Percentiles rank a stretch among this genome's conserved stretches.
Conservation (phyloP, 1,139 yeast species). For the Kluyveromyces sp. region DNA sequence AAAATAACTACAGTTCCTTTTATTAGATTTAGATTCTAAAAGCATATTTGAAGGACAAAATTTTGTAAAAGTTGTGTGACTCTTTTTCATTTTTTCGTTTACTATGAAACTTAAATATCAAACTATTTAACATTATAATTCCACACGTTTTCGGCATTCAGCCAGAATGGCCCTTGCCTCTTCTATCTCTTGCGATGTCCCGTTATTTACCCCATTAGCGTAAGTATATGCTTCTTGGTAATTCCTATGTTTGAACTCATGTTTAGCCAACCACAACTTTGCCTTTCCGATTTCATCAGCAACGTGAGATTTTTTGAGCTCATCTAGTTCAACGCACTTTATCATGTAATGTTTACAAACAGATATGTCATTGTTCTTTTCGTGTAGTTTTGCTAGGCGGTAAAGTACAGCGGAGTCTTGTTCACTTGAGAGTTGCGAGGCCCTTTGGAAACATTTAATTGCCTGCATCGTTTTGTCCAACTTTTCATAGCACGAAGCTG, state of each 20-base stretch:
- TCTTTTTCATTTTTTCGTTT: not conserved
- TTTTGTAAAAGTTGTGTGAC: not conserved
- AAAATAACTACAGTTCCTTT: too few species aligned
- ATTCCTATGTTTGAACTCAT: conserved; percentile 48
- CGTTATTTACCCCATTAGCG: conserved; percentile 68
- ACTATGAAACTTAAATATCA: not conserved
- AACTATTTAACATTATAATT: not conserved
- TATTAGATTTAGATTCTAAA: too few species aligned
- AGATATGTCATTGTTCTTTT: conserved; percentile 42
- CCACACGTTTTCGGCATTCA: conserved; percentile 41
- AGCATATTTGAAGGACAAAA: too few species aligned
- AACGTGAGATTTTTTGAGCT: conserved; percentile 50
- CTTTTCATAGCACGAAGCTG: conserved; percentile 84
- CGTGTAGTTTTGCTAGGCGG: conserved; percentile 63
- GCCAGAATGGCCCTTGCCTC: conserved; percentile 82
- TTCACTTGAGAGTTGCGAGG: conserved; percentile 37
- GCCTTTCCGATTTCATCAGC: conserved; percentile 79
- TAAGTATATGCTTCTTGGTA: conserved; percentile 66
- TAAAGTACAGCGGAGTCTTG: conserved; percentile 50
- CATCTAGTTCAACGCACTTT: conserved; percentile 57
- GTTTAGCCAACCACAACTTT: conserved; percentile 76
- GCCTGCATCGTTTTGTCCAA: conserved; percentile 49
- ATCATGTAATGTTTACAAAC: conserved; percentile 64
- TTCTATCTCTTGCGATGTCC: conserved; percentile 77
- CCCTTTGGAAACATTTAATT: conserved; percentile 43